These are phyloP conservation scores for Beauveria caledonica DNA, from an alignment of 2,329 filamentous ascomycete species.

Conservation along the genomic window DNA sequence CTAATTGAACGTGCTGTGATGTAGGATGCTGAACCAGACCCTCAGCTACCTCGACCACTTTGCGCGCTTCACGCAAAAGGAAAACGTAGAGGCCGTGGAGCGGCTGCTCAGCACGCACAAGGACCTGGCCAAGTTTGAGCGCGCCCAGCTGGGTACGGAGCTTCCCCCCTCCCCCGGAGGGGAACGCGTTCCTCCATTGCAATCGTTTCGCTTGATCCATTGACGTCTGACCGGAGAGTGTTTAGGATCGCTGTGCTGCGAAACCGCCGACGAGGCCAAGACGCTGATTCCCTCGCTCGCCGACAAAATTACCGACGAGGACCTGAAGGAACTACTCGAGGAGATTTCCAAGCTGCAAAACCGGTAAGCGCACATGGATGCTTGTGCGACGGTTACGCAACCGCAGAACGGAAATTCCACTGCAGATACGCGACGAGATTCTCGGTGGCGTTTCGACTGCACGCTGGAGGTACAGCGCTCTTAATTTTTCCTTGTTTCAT, in stretches of 20 bases:
- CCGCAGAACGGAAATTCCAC: neutral
- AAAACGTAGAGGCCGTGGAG: constrained; percentile 92
- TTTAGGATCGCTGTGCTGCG: constrained; percentile 81
- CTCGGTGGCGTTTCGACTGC: constrained; percentile 5
- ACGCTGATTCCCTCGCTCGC: constrained; percentile 83
- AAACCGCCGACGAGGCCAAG: constrained; percentile 90
- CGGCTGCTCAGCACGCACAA: constrained; percentile 71
- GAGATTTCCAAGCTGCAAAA: constrained; percentile 75
- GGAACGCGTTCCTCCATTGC: too few species aligned
- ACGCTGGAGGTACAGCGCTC: neutral
- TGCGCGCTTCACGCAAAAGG: constrained; percentile 89
- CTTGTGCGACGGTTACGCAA: neutral
- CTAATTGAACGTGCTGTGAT: constrained; percentile 2
- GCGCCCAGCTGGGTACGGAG: constrained; percentile 75
- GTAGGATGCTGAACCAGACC: constrained; percentile 73
- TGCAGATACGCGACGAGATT: neutral
- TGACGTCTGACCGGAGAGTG: constrained; percentile 9
- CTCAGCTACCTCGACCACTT: constrained; percentile 91
- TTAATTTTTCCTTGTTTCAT: constrained; percentile 1
- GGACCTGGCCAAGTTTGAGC: constrained; percentile 84
- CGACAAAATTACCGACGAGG: constrained; percentile 85
- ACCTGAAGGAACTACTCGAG: constrained; percentile 78
- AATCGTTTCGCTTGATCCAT: neutral
- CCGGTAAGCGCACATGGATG: constrained; percentile 17
- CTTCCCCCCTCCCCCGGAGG: too few species aligned